These are phyloP conservation scores for Naematelia encephala DNA, from an alignment of 768 basidiomycete species.

Conservation along the genomic window DNA sequence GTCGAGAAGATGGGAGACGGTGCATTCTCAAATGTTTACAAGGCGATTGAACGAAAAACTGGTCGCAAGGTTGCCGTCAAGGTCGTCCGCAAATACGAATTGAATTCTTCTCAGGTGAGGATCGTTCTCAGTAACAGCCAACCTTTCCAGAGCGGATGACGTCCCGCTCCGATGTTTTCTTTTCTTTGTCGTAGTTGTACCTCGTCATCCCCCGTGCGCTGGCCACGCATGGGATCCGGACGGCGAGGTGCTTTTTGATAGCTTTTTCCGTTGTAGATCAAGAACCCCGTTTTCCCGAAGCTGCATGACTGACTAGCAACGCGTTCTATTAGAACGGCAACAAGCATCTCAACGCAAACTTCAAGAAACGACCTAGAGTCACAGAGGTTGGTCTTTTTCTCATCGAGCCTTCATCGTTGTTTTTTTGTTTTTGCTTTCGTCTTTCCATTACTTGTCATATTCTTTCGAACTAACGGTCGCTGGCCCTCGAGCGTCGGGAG, in stretches of 20 bases:
- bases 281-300: no score
- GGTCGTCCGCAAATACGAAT: slow-evolving; percentile 68
- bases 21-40: slow-evolving; percentile 98
- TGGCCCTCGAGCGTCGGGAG: slow-evolving; percentile 39
- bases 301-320: slow-evolving; percentile 8
- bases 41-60: slow-evolving; percentile 71
- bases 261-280: no score
- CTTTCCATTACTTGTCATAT: slow-evolving; percentile 8
- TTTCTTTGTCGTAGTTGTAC: slow-evolving; percentile 8
- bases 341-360: slow-evolving; percentile 86
- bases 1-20: slow-evolving; percentile 59
- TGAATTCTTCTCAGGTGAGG: slow-evolving; percentile 36
- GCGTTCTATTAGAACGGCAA: slow-evolving; percentile 66
- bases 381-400: slow-evolving; percentile 77
- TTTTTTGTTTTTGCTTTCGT: slow-evolving; percentile 3
- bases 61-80: slow-evolving; percentile 79
- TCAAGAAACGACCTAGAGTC: slow-evolving; percentile 95
- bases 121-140: neutral
- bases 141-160: slow-evolving; percentile 1
- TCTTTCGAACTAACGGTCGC: slow-evolving; percentile 19
- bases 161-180: slow-evolving; percentile 6
- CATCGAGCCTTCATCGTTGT: neutral
- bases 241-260: slow-evolving; percentile 16
- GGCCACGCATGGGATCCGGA: slow-evolving; percentile 45
- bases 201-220: slow-evolving; percentile 33